Conservation (phyloP, 495 filamentous ascomycete genomes). For the Pseudotulostoma volvatum region DNA sequence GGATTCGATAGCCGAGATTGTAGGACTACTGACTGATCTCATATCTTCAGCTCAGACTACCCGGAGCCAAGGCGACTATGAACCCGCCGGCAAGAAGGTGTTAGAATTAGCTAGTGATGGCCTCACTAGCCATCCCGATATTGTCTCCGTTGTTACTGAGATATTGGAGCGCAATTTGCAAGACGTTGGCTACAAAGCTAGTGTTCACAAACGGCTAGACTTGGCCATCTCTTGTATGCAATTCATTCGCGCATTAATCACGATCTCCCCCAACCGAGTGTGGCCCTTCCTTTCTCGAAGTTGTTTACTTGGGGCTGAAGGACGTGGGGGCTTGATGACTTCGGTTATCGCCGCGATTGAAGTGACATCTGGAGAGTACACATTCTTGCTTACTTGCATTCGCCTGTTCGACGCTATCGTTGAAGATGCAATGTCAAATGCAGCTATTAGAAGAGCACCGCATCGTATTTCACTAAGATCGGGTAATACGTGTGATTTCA, state of each 20-base stretch:
- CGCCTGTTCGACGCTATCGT: conserved; percentile 58
- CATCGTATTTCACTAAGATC: conserved; percentile 35
- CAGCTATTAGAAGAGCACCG: conserved; percentile 52
- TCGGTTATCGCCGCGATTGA: conserved; percentile 61
- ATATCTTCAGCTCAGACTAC: conserved; percentile 20
- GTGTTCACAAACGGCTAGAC: conserved; percentile 34
- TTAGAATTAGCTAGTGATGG: conserved; percentile 58
- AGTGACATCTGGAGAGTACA: conserved; percentile 54
- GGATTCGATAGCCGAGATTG: conserved; percentile 44
- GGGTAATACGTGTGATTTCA: conserved; percentile 35
- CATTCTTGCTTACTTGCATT: conserved; percentile 56
- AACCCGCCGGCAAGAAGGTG: conserved; percentile 33
- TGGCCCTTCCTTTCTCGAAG: conserved; percentile 82
- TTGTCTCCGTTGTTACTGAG: conserved; percentile 65
- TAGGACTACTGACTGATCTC: conserved; percentile 44
- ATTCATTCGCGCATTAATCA: conserved; percentile 55
- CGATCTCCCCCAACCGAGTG: conserved; percentile 59
- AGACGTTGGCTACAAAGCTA: conserved; percentile 37
- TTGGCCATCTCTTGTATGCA: conserved; percentile 58
- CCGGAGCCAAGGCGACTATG: conserved; percentile 10
- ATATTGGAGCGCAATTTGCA: conserved; percentile 66
- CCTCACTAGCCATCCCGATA: conserved; percentile 56
- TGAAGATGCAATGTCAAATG: conserved; percentile 55
- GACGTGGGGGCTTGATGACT: conserved; percentile 54
- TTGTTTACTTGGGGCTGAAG: conserved; percentile 53